Evolutionary conservation across 345 rosid species (phyloP).

Genomic region (Carallia pectinifolia): DNA sequence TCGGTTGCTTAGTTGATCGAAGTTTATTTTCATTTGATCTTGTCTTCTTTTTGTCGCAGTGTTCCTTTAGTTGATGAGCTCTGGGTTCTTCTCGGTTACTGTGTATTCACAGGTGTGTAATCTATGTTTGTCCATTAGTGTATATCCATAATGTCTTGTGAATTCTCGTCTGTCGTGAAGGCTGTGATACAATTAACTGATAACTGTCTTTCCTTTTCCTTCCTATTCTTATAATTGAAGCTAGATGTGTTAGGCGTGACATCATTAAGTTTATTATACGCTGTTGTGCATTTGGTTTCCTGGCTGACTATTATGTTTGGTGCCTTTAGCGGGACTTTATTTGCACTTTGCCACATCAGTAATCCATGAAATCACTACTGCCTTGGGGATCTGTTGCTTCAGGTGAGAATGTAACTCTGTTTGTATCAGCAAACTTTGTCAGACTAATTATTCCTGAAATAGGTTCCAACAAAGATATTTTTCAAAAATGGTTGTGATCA

Average conservation of each 20-base stretch:
- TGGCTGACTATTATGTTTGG: slow-evolving; percentile 21
- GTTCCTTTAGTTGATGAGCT: slow-evolving; percentile 84
- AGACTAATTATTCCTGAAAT: no score
- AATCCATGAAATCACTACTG: slow-evolving; percentile 83
- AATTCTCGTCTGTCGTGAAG: background rate
- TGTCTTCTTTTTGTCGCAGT: slow-evolving; percentile 42
- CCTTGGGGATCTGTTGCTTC: slow-evolving; percentile 97
- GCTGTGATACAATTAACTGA: background rate
- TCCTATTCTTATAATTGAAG: background rate
- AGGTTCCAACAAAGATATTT: no score
- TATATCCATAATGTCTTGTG: background rate
- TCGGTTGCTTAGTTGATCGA: no score
- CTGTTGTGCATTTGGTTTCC: background rate
- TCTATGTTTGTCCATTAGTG: background rate
- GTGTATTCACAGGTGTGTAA: slow-evolving; percentile 66
- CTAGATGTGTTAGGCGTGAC: no score
- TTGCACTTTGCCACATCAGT: slow-evolving; percentile 90
- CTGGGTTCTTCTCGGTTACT: slow-evolving; percentile 94
- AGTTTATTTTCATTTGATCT: background rate
- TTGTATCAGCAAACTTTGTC: background rate
- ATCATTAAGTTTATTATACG: no score
- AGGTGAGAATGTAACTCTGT: slow-evolving; percentile 45
- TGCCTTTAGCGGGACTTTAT: slow-evolving; percentile 60
- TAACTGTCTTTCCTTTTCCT: background rate
- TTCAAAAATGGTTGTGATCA: no score